phyloP scores from a whole-genome alignment of 306 rosid genomes.

The Corylus heterophylla region DNA sequence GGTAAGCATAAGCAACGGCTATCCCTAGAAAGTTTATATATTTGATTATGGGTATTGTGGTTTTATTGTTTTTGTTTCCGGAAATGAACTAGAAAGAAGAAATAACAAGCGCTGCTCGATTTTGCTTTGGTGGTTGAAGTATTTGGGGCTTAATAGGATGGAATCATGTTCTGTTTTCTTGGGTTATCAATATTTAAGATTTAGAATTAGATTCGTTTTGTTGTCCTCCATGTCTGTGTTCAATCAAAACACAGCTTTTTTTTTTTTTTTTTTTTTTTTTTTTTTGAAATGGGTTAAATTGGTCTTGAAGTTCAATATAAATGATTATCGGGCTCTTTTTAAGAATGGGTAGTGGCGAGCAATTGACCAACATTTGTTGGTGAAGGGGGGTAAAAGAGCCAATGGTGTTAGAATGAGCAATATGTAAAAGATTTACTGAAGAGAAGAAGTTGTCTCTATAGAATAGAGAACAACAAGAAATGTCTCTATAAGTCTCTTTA shows the following conservation, averaged over 20 bases:
- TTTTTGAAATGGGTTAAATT: not conserved
- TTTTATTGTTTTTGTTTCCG: not conserved
- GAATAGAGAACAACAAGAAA: no score
- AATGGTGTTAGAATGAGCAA: not conserved
- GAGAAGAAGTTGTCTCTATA: no score
- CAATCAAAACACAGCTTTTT: not conserved
- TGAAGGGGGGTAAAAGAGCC: not conserved
- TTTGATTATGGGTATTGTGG: not conserved
- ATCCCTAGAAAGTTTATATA: no score
- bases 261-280: no score
- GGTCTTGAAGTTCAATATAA: not conserved
- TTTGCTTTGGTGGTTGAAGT: not conserved
- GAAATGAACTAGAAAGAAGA: no score
- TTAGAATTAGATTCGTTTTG: not conserved
- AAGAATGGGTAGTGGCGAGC: not conserved
- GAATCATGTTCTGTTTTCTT: not conserved
- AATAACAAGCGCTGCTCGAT: not conserved
- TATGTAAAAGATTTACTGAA: no score
- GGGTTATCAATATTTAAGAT: not conserved
- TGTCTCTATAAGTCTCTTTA: no score
- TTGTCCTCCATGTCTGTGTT: not conserved
- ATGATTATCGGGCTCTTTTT: not conserved
- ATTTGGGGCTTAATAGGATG: not conserved
- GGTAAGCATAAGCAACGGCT: conserved; percentile 27
- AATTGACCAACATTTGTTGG: not conserved